Base-by-base conservation (phyloP, 2,329 filamentous ascomycete species). In the Grosmannia clavigera region DNA sequence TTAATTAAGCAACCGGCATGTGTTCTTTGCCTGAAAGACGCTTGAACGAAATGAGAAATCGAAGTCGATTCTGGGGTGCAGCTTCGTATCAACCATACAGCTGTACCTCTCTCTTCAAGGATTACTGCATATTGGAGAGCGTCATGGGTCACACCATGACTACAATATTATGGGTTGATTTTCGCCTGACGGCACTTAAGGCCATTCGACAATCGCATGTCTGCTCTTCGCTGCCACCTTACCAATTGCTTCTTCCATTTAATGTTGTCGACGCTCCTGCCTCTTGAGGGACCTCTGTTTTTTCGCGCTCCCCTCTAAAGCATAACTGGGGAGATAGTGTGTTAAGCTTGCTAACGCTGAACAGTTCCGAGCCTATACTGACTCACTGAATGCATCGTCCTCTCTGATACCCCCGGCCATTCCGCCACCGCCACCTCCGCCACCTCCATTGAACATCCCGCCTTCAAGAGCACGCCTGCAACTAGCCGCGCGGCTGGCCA, bases 401-500 rank as follows among this genome's bases (percentile, higher is more conserved):
- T 78, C 78, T 29, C 71, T 82, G 66, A 77, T 79, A 61, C 82
- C 80, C 55, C 83, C 81, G 2, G 82, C 81, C 14, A 79, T 83
- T 55, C 80, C 81, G 7, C 82, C 82, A 3, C 80, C 79, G 2
- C 80, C 83, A 1, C 86, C 87, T n/a, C 88, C 84, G 27, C 86
- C 88, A 38, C 90, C 91, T 14, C 64, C 64, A 7, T 78, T 96
- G 68, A 94, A 92, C 70, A 85, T 92, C 43, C 86, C 88, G 0
- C 92, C 92, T 2, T 95, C 90, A 9, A 84, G 92, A 58, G 92
- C 92, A 9, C 84, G 92, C 57, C 80, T 90, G 60, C 90, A 95
- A 71, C 81, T 97, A n/a, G 92, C 91, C n/a, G 88, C 89, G 14
- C 84, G 92, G 14, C 79, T 97, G 68, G 83, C 89, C 2, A 82